Evolutionary conservation across 2,329 filamentous ascomycete species (phyloP), one percentile per base, ranked within the genome.

Genomic region (Cladosporium phlei): DNA sequence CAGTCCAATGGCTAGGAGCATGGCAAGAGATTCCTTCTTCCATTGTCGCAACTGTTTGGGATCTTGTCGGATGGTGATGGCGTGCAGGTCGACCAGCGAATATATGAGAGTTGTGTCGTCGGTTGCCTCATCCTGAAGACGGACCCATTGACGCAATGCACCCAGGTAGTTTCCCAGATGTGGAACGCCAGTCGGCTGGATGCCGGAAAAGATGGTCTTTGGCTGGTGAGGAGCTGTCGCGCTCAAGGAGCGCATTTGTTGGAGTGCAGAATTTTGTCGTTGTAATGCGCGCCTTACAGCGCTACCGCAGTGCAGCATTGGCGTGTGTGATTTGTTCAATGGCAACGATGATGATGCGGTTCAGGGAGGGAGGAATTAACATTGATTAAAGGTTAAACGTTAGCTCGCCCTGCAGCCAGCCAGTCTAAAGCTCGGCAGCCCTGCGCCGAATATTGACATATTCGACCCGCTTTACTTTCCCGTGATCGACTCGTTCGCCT

Each of bases 141-240:
- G 75, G 37, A 86, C 85, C 93, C 93, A 98, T 74, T 88, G 82
- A 40, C 81, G 79, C 46, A 98, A 71, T 12, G 93, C 93, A 20
- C 93, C 93, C 9, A 95, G 77, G 67, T 96, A 98, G 69, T 98
- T 98, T 46, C 93, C 93, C 22, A 98, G 71, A 66, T 98, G 93
- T 11, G 93, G 93, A 19, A 94, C 77, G 27, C 91, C 93, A 0
- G 93, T 98, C 14, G 93, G 93, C 67, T 98, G 93, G 58, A 98
- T 98, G 44, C 90, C 93, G 3, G 93, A 97, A 73, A 98, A 96
- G 59, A 97, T 80, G 49, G 85, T 74, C 46, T 74, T 62, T 20
- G 37, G 25, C 12, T 22, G 37, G 16, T 16, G n/a, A 14, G 34
- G 16, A 3, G 43, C 8, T 19, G 48, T 19, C 9, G 38, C 43